Percentiles rank a stretch among this genome's conserved stretches.
phyloP scores from a whole-genome alignment of 257 asterid genomes.

The Fraxinus pennsylvanica region DNA sequence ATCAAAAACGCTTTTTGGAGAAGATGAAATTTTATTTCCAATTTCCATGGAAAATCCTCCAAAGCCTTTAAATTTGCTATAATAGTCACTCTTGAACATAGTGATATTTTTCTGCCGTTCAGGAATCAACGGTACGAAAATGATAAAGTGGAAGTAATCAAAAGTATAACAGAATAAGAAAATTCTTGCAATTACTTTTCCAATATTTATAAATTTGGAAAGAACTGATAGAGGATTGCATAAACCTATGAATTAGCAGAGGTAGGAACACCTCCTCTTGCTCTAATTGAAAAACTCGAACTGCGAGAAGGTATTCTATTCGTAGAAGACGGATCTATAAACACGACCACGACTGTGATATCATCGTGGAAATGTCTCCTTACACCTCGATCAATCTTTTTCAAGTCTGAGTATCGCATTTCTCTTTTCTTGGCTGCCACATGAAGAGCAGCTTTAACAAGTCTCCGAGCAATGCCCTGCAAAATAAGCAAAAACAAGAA shows the following conservation, averaged over 20 bases:
- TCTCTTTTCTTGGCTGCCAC: conserved; percentile 94
- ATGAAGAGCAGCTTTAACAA: conserved; percentile 70
- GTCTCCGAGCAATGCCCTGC: conserved; percentile 82
- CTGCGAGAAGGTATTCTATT: conserved; percentile 30
- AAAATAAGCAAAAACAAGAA: background rate
- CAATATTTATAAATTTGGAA: conserved; percentile 3
- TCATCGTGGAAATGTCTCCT: conserved; percentile 98
- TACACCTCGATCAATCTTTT: conserved; percentile 85
- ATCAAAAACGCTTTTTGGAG: too few relatives aligned
- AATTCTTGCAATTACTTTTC: background rate
- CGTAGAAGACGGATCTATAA: conserved; percentile 46
- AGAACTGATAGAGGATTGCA: background rate
- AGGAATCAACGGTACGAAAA: background rate
- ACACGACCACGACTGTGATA: conserved; percentile 77
- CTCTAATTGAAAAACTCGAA: conserved; percentile 52
- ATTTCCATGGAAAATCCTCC: too few relatives aligned
- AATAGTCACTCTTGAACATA: background rate
- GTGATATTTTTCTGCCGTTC: background rate
- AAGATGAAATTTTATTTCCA: too few relatives aligned
- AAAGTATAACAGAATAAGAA: background rate
- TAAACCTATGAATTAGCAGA: conserved; percentile 32
- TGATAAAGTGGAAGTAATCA: background rate
- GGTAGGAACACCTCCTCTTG: conserved; percentile 43
- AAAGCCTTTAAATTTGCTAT: too few relatives aligned
- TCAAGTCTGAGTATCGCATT: conserved; percentile 84